phyloP scores from a whole-genome alignment of 1,284 basidiomycete species.

The Ustilago sp. region DNA sequence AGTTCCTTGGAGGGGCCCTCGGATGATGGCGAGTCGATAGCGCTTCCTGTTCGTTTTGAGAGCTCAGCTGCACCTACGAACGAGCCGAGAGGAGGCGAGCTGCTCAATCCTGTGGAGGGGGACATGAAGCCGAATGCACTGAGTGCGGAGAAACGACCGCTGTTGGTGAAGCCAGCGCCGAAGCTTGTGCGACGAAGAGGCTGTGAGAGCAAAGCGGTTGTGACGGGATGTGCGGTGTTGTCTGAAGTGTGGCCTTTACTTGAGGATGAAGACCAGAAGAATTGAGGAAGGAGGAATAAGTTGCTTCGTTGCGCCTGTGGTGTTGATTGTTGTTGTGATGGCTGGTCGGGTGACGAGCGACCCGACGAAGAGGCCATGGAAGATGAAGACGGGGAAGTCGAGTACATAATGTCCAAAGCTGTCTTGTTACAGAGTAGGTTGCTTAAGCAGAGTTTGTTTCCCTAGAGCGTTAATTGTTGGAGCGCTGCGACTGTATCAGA shows the following conservation, averaged over 20 bases:
- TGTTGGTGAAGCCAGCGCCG: conserved; percentile 29
- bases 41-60: conserved; percentile 17
- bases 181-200: conserved; percentile 51
- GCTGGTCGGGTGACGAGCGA: conserved; percentile 43
- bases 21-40: conserved; percentile 22
- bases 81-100: conserved; percentile 31
- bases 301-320: conserved; percentile 33
- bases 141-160: conserved; percentile 38
- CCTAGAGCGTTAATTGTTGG: neutral
- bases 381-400: conserved; percentile 41
- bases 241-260: conserved; percentile 7
- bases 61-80: conserved; percentile 17
- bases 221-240: conserved; percentile 13
- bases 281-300: conserved; percentile 44
- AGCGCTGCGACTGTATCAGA: neutral
- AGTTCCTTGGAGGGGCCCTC: conserved; percentile 7
- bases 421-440: too few relatives aligned
- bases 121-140: conserved; percentile 48
- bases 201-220: conserved; percentile 28
- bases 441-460: too few relatives aligned
- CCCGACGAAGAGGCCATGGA: conserved; percentile 41
- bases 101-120: conserved; percentile 20
- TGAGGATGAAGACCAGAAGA: conserved; percentile 25
- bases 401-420: conserved; percentile 23
- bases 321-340: conserved; percentile 11